Evolutionary conservation across 495 filamentous ascomycete genomes (phyloP).

Genomic region (Neurospora sp.): DNA sequence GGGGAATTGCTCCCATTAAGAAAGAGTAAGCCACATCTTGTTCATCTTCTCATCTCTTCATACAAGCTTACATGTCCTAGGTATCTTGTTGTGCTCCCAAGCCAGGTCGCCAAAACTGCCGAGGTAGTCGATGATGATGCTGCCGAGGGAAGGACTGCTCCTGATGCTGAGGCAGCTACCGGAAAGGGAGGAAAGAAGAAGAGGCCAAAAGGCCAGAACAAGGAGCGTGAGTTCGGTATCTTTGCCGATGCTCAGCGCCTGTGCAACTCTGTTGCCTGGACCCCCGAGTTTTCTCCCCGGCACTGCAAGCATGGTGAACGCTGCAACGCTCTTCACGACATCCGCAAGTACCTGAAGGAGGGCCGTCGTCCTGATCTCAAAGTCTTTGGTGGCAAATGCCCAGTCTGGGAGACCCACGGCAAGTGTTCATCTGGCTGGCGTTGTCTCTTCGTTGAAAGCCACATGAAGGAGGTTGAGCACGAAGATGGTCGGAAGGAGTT

Average conservation of each 20-base stretch:
- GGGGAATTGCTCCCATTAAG: slow-evolving; percentile 74
- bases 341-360: slow-evolving; percentile 74
- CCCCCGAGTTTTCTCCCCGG: slow-evolving; percentile 65
- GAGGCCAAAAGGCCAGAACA: slow-evolving; percentile 72
- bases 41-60: not conserved
- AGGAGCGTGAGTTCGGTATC: slow-evolving; percentile 68
- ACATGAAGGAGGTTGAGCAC: slow-evolving; percentile 62
- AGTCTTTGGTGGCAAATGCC: slow-evolving; percentile 66
- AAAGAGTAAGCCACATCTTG: slow-evolving; percentile 51
- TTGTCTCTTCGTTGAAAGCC: slow-evolving; percentile 76
- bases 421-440: slow-evolving; percentile 79
- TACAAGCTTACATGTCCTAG: slow-evolving; percentile 29
- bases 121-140: slow-evolving; percentile 53
- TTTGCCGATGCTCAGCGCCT: slow-evolving; percentile 69
- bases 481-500: slow-evolving; percentile 76
- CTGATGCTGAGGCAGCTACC: slow-evolving; percentile 29
- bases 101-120: slow-evolving; percentile 7
- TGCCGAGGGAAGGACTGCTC: slow-evolving; percentile 48
- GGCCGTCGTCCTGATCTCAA: slow-evolving; percentile 70
- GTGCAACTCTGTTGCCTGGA: slow-evolving; percentile 57
- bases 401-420: slow-evolving; percentile 65
- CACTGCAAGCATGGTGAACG: slow-evolving; percentile 63
- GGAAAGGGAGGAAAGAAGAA: slow-evolving; percentile 31
- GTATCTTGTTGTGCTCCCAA: slow-evolving; percentile 41
- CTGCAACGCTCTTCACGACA: slow-evolving; percentile 70